Evolutionary conservation across 805 yeast genomes (phyloP).

Genomic region (Ogataea sp.): DNA sequence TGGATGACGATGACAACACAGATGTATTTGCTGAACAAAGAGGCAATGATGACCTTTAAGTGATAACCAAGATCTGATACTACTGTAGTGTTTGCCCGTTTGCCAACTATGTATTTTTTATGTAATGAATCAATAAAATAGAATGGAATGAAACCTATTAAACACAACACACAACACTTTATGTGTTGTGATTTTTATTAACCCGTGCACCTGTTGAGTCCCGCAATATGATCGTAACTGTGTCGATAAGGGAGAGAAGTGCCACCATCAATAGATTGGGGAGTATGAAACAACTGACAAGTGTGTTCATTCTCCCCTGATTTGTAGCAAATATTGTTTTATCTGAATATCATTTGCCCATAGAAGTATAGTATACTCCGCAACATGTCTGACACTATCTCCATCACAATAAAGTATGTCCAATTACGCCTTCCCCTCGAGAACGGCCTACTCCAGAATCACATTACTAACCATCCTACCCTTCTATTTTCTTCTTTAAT

Average conservation of each 20-base stretch:
- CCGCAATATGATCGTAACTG: too few species aligned
- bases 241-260: too few species aligned
- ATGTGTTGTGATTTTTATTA: too few species aligned
- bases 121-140: background rate
- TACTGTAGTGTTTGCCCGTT: background rate
- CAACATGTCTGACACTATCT: conserved; percentile 16
- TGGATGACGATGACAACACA: background rate
- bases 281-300: too few species aligned
- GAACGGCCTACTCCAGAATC: background rate
- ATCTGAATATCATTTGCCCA: too few species aligned
- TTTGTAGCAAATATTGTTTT: too few species aligned
- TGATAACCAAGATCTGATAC: background rate
- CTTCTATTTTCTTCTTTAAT: background rate
- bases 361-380: too few species aligned
- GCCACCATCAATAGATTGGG: too few species aligned
- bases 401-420: conserved; percentile 24
- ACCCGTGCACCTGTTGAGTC: too few species aligned
- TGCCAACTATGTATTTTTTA: background rate
- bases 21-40: conserved; percentile 3
- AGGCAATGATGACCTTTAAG: background rate
- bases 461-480: background rate
- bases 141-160: background rate
- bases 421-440: background rate
- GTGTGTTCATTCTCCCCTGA: too few species aligned
- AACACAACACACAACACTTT: too few species aligned